Conservation (phyloP, 805 yeast genomes). For the Danielozyma ontarioensis region DNA sequence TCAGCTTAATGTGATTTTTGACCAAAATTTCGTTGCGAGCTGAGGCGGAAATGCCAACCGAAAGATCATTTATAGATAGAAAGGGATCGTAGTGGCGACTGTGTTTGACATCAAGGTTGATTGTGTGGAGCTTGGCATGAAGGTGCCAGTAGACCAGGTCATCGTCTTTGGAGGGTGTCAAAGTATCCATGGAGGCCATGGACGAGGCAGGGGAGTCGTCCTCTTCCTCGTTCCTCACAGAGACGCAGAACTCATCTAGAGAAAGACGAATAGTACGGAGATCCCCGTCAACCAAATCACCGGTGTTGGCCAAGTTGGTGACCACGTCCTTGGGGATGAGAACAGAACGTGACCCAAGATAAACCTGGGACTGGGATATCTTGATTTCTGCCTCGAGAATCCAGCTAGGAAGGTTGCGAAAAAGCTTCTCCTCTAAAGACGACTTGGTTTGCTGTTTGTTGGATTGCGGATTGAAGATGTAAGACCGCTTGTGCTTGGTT, state of each 20-base stretch:
- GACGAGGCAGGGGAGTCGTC: constrained; percentile 12
- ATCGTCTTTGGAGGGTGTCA: background rate
- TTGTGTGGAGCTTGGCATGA: background rate
- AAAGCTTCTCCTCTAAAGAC: constrained; percentile 8
- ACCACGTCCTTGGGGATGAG: constrained; percentile 18
- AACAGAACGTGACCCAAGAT: constrained; percentile 35
- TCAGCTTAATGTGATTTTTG: constrained; percentile 7
- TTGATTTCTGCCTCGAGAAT: constrained; percentile 17
- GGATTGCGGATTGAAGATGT: background rate
- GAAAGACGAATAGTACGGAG: constrained; percentile 13
- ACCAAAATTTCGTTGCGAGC: constrained; percentile 1
- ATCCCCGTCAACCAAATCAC: constrained; percentile 12
- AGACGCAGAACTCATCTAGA: constrained; percentile 7
- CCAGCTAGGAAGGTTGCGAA: constrained; percentile 30
- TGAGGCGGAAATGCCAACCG: background rate
- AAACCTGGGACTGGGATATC: constrained; percentile 12
- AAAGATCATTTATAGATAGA: background rate
- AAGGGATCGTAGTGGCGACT: background rate
- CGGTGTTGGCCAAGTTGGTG: constrained; percentile 11
- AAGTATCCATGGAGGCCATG: background rate
- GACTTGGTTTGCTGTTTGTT: background rate
- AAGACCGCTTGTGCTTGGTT: background rate
- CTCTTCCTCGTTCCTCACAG: constrained; percentile 8
- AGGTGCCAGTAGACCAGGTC: background rate
- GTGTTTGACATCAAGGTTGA: background rate